Evolutionary conservation across 345 rosid species (phyloP).

Genomic region (Cardiospermum halicacabum): DNA sequence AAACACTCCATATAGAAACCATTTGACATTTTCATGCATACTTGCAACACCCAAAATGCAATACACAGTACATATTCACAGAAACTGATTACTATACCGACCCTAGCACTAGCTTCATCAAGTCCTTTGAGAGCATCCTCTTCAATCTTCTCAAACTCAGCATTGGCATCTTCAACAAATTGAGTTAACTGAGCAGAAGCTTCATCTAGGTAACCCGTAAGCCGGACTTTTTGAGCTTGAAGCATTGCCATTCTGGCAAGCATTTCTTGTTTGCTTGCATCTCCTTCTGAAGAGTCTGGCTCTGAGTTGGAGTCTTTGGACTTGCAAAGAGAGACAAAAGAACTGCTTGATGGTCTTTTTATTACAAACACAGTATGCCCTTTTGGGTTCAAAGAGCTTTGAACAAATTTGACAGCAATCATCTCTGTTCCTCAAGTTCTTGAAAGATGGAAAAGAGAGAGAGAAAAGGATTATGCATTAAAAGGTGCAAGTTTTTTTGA

Average conservation of each 20-base stretch:
- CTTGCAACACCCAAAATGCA: no score
- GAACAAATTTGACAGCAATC: constrained; percentile 39
- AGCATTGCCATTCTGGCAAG: constrained; percentile 84
- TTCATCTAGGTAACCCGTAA: constrained; percentile 77
- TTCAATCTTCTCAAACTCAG: constrained; percentile 77
- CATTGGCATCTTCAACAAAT: constrained; percentile 80
- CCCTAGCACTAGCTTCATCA: constrained; percentile 85
- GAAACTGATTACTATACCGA: constrained; percentile 22
- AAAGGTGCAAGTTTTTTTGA: constrained; percentile 8
- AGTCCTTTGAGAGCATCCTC: constrained; percentile 89
- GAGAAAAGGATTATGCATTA: not conserved
- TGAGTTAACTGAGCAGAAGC: constrained; percentile 68
- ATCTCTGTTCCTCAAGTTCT: constrained; percentile 22
- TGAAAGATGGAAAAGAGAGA: not conserved
- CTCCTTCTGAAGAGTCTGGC: constrained; percentile 54
- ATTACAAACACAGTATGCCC: constrained; percentile 20
- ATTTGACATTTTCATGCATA: not conserved
- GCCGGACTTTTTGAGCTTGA: constrained; percentile 80
- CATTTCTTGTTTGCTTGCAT: constrained; percentile 65
- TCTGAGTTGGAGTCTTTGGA: constrained; percentile 31
- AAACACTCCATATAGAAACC: not conserved
- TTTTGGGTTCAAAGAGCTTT: constrained; percentile 24
- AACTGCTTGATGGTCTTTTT: constrained; percentile 24
- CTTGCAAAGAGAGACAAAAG: constrained; percentile 38
- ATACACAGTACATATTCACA: not conserved